Percentiles rank a stretch among this genome's conserved stretches.
Evolutionary conservation across 768 basidiomycete genomes (phyloP).

Genomic region (Asterophora parasitica): DNA sequence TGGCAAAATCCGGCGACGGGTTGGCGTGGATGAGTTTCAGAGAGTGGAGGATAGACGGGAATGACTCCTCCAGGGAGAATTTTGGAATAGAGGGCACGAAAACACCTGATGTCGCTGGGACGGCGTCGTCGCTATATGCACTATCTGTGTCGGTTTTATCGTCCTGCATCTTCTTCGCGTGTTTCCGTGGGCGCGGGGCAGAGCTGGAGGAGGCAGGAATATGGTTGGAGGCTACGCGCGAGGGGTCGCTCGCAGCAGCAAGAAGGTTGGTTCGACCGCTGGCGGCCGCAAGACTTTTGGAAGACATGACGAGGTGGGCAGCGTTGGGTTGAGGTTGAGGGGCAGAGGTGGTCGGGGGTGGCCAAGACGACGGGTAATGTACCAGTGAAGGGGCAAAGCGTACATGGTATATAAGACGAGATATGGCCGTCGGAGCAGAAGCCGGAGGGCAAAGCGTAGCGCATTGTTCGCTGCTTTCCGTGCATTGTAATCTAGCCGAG

Average conservation of each 20-base stretch:
- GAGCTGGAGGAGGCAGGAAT: background rate
- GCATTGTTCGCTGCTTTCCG: no score
- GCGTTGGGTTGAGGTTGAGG: background rate
- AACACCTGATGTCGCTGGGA: slow-evolving; percentile 18
- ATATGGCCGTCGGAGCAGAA: no score
- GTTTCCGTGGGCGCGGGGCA: slow-evolving; percentile 4
- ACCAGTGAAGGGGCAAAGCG: background rate
- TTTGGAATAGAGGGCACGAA: slow-evolving; percentile 10
- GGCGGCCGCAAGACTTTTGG: slow-evolving; percentile 9
- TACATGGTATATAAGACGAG: background rate
- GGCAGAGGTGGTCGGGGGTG: background rate
- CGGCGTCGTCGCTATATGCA: slow-evolving; percentile 21
- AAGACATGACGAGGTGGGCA: background rate
- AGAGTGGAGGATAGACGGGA: slow-evolving; percentile 31
- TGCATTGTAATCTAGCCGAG: no score
- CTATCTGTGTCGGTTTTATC: slow-evolving; percentile 17
- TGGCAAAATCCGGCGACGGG: slow-evolving; percentile 11
- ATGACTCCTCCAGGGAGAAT: slow-evolving; percentile 29
- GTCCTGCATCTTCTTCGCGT: slow-evolving; percentile 8
- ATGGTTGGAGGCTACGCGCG: background rate
- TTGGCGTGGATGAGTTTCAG: slow-evolving; percentile 20
- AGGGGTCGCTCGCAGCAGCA: background rate
- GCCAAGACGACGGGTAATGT: background rate
- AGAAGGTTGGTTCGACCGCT: slow-evolving; percentile 6
- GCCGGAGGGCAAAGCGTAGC: no score